Base-by-base conservation (phyloP, 768 basidiomycete species). In the Xerocomus potaroensis region DNA sequence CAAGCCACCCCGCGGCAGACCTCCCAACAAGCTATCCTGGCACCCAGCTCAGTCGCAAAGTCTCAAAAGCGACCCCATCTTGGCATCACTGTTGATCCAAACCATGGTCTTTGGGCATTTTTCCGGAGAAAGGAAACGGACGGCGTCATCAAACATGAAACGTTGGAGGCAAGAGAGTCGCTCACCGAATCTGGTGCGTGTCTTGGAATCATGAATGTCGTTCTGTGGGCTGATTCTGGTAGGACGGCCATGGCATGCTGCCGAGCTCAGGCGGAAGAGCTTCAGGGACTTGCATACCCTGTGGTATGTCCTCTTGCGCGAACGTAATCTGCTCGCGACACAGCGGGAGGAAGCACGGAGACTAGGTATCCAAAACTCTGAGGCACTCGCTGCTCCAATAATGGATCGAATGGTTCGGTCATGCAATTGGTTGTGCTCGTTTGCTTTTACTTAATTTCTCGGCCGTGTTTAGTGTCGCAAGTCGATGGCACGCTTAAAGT, bases 401-500 rank as follows among this genome's bases (percentile, higher is more conserved):
- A 66, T 66, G 56, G 70, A 78, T 24, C 70, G 72, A 14, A 70
- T 74, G 58, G 80, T 81, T n/a, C 53, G 39, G 74, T 62, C 27
- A 6, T 43, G 29, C 7, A 8, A n/a, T 27, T 26, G 15, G 7
- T 14, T 38, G 14, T 1, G 23, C 10, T 14, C 8, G 10, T 31
- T 53, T 49, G 8, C 34, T 19, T 15, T 9, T 37, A 31, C 8
- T 55, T 23, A 59, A 37, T 49, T 21, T 43, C 38, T 5, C n/a
- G 4, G 43, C 44, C 24, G n/a, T 12, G 16, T 41, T 9, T 53
- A 96, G 92, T 85, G 83, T 67, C 86, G 88, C 18, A 95, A 93
- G 73, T 85, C 90, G 16, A 95, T 96, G 92, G 91, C 90, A n/a
- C 83, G 91, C 16, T 91, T 98, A 66, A 98, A 98, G 66, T 82